These are phyloP conservation scores for Rhizomucor pusillus DNA, from an alignment of 371 early-diverging fungal genomes.

Conservation along the genomic window DNA sequence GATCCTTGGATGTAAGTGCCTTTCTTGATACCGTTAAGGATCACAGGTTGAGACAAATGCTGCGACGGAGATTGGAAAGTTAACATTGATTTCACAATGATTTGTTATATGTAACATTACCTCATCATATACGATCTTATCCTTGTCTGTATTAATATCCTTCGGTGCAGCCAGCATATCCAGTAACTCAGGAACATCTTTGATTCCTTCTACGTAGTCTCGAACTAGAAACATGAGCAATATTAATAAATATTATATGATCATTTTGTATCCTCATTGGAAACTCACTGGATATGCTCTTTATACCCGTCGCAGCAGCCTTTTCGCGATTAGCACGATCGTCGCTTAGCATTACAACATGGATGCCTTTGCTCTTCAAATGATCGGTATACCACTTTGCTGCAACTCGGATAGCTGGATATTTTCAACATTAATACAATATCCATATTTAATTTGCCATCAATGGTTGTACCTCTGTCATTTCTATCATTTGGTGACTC, in stretches of 20 bases:
- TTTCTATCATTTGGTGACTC: constrained; percentile 94
- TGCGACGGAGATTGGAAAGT: constrained; percentile 14
- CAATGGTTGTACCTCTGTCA: constrained; percentile 66
- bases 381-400: constrained; percentile 84
- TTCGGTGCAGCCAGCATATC: constrained; percentile 83
- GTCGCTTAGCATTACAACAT: constrained; percentile 81
- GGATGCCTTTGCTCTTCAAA: constrained; percentile 42
- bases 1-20: constrained; percentile 80
- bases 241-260: not conserved
- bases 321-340: constrained; percentile 82
- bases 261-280: not conserved
- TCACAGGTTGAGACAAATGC: constrained; percentile 71
- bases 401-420: constrained; percentile 80
- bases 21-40: constrained; percentile 84
- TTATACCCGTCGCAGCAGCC: constrained; percentile 64
- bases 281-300: constrained; percentile 55
- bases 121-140: constrained; percentile 56
- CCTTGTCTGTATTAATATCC: constrained; percentile 27
- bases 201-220: constrained; percentile 50
- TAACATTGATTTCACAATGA: not conserved
- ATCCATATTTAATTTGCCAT: not conserved
- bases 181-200: constrained; percentile 73
- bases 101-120: constrained; percentile 18
- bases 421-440: not conserved
- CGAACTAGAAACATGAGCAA: constrained; percentile 29